Evolutionary conservation across 2,329 filamentous ascomycete species (phyloP).

Genomic region (Fusarium piperis): DNA sequence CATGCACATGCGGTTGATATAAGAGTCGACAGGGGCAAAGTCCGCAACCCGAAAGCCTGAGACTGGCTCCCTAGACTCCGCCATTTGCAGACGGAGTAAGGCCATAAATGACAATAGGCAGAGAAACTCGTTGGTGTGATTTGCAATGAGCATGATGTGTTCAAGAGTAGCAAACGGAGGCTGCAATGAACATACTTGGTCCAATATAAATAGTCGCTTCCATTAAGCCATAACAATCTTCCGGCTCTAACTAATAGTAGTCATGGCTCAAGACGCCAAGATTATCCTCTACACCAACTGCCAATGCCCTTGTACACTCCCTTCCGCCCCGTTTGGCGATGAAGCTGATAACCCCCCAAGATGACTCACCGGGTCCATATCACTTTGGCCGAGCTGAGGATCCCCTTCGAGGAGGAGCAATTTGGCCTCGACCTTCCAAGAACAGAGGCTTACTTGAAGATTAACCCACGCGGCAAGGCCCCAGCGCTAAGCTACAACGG

Average conservation of each 20-base stretch:
- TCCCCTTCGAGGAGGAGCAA: background rate
- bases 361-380: background rate
- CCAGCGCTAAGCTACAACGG: background rate
- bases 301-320: background rate
- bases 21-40: background rate
- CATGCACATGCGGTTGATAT: background rate
- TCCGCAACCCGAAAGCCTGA: background rate
- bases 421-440: slow-evolving; percentile 43
- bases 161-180: background rate
- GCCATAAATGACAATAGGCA: background rate
- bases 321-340: background rate
- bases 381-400: background rate
- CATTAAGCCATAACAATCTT: background rate
- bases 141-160: background rate
- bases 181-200: background rate
- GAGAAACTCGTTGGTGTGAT: background rate
- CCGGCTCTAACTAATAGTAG: background rate
- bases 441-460: slow-evolving; percentile 32
- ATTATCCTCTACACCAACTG: background rate
- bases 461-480: background rate
- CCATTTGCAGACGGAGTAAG: background rate
- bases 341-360: background rate
- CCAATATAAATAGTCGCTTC: background rate
- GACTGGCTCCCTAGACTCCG: background rate
- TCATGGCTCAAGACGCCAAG: background rate